Evolutionary conservation across 2,329 filamentous ascomycete species (phyloP).

Genomic region (Parastagonospora nodorum): DNA sequence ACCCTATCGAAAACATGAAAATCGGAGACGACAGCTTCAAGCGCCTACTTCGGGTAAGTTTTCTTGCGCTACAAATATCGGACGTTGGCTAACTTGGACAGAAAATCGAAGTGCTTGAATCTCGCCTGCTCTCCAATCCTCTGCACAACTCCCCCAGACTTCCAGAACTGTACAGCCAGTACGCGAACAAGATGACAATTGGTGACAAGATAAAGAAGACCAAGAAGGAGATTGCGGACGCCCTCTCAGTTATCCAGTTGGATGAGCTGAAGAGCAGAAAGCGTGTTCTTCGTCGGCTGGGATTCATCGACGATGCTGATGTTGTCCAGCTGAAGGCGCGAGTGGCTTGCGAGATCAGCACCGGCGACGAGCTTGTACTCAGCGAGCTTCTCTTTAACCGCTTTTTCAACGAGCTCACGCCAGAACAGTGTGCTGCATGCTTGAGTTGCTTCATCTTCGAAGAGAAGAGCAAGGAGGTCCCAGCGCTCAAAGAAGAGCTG

Average conservation of each 20-base stretch:
- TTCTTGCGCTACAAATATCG: accelerated
- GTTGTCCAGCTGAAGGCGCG: slow-evolving; percentile 97
- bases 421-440: slow-evolving; percentile 83
- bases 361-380: slow-evolving; percentile 90
- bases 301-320: slow-evolving; percentile 94
- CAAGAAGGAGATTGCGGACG: slow-evolving; percentile 84
- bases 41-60: slow-evolving; percentile 71
- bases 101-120: slow-evolving; percentile 97
- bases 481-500: slow-evolving; percentile 77
- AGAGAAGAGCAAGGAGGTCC: slow-evolving; percentile 82
- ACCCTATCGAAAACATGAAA: slow-evolving; percentile 95
- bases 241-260: slow-evolving; percentile 86
- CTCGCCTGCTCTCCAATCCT: slow-evolving; percentile 83
- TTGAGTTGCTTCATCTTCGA: slow-evolving; percentile 97
- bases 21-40: slow-evolving; percentile 94
- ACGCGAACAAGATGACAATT: slow-evolving; percentile 77
- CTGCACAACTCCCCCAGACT: slow-evolving; percentile 88
- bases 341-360: slow-evolving; percentile 97
- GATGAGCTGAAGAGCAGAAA: slow-evolving; percentile 97
- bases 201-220: slow-evolving; percentile 80
- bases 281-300: slow-evolving; percentile 88
- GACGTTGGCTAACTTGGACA: slow-evolving; percentile 45
- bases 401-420: slow-evolving; percentile 94
- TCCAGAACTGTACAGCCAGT: slow-evolving; percentile 83
- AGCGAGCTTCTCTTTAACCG: slow-evolving; percentile 94